Conservation (phyloP, 768 basidiomycete genomes). For the Serpula lacrymans region DNA sequence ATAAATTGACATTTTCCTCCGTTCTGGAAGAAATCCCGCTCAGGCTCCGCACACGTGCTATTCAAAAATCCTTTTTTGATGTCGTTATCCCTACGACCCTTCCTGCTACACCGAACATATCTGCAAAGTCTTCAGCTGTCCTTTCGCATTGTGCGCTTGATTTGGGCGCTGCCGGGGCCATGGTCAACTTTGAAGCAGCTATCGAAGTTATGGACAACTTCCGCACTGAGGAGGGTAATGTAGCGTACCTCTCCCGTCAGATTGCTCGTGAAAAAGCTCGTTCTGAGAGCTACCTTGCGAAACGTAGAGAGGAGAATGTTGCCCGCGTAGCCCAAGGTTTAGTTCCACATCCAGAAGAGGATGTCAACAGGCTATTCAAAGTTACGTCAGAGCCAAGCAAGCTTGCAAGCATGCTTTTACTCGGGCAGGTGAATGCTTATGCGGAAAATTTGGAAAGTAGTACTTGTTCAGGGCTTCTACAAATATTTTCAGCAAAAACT, state of each 20-base stretch:
- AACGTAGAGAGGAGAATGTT: slow-evolving; percentile 87
- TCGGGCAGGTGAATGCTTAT: slow-evolving; percentile 86
- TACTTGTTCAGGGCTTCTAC: slow-evolving; percentile 63
- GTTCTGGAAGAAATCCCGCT: slow-evolving; percentile 86
- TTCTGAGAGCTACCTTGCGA: slow-evolving; percentile 76
- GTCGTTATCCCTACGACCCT: slow-evolving; percentile 48
- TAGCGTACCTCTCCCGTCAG: slow-evolving; percentile 84
- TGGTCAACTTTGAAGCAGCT: slow-evolving; percentile 78
- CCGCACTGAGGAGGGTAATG: slow-evolving; percentile 88
- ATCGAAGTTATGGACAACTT: slow-evolving; percentile 84
- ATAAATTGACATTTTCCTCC: slow-evolving; percentile 79
- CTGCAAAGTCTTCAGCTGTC: slow-evolving; percentile 38
- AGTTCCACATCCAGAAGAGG: slow-evolving; percentile 83
- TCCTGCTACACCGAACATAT: slow-evolving; percentile 36
- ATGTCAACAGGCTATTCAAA: slow-evolving; percentile 80
- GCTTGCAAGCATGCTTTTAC: slow-evolving; percentile 78
- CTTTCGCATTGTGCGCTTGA: slow-evolving; percentile 66
- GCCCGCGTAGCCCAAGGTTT: slow-evolving; percentile 77
- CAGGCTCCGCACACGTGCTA: slow-evolving; percentile 76
- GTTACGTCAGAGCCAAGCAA: slow-evolving; percentile 87
- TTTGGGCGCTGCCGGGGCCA: slow-evolving; percentile 65
- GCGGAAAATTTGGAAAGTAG: slow-evolving; percentile 71
- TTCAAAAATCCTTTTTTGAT: slow-evolving; percentile 76
- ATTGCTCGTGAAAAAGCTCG: slow-evolving; percentile 80
- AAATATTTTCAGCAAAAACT: slow-evolving; percentile 73